Evolutionary conservation across 1,284 basidiomycete genomes (phyloP), one percentile per base, ranked within the genome.

Genomic region (Moesziomyces antarcticus): DNA sequence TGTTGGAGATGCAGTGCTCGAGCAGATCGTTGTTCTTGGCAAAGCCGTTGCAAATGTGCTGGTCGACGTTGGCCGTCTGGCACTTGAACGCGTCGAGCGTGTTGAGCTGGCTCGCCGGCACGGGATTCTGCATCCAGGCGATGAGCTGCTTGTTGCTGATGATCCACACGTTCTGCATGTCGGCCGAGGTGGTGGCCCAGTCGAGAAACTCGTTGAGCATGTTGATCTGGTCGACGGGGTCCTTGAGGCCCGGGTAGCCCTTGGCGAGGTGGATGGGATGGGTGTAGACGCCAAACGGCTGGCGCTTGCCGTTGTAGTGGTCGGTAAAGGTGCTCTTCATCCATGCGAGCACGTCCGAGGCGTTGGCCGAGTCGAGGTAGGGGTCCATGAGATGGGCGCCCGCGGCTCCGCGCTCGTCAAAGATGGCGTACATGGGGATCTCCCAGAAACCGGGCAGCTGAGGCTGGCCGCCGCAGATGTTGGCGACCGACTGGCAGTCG

Each of bases 211-310:
- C 76, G 80, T 92, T 92, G 82, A 93, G 88, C 91, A 92, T 77
- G 22, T 63, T 65, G 65, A 73, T 73, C 53, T 69, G 56, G 41
- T 55, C 64, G 20, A 62, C 64, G 30, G 72, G 75, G 42, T 73
- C 75, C n/a, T 45, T 30, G 25, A 77, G 55, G 45, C 75, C 69
- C 9, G 74, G 75, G 51, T 74, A 77, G 82, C 87, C 64, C 53
- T 89, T 88, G 18, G 91, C 89, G 59, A 92, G 84, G 85, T 93
- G 91, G 79, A 93, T 91, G 40, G 91, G 92, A 81, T 93, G 92
- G 3, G 90, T 90, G 84, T 93, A 93, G 45, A 93, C 86, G 52
- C 92, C 92, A 69, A 93, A 89, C 0, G 92, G 92, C 84, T 92
- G 91, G 9, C 90, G 88, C 77, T 92, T 92, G 46, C 87, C 87